phyloP scores from a whole-genome alignment of 108 stramenopile species.

The Cyclostephanos invisitatus region DNA sequence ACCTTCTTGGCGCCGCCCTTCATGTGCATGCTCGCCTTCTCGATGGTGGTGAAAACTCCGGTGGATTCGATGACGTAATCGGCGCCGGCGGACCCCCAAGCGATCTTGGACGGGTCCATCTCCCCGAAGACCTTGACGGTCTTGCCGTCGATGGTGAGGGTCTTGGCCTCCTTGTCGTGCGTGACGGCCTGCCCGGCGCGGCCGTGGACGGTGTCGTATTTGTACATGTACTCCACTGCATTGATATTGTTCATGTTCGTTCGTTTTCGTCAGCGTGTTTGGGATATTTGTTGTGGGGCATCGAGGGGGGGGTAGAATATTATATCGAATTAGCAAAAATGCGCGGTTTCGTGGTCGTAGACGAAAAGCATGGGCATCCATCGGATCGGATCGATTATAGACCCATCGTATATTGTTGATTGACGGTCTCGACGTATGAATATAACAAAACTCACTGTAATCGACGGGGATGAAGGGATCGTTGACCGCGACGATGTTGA shows the following conservation, averaged over 20 bases:
- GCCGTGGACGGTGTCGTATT: slow-evolving; percentile 93
- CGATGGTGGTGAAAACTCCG: slow-evolving; percentile 91
- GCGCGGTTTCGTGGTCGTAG: no score
- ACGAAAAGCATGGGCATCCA: no score
- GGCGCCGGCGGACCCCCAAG: slow-evolving; percentile 91
- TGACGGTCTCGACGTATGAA: no score
- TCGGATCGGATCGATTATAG: no score
- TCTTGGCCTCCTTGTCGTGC: slow-evolving; percentile 63
- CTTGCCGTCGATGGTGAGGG: slow-evolving; percentile 74
- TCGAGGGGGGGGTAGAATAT: no score
- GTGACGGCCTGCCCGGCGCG: slow-evolving; percentile 65
- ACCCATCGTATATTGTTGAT: no score
- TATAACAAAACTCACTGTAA: slow-evolving; percentile 68
- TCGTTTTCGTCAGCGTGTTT: no score
- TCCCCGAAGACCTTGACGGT: slow-evolving; percentile 89
- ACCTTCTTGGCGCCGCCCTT: slow-evolving; percentile 98
- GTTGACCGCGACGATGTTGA: slow-evolving; percentile 90
- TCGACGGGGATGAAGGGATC: slow-evolving; percentile 79
- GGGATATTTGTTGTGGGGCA: background rate
- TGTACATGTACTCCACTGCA: slow-evolving; percentile 86
- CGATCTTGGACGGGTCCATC: slow-evolving; percentile 93
- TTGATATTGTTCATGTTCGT: background rate
- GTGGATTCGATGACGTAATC: slow-evolving; percentile 98
- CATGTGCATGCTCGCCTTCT: slow-evolving; percentile 85
- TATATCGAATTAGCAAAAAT: no score